These are phyloP conservation scores for Cytospora mali DNA, from an alignment of 2,329 filamentous ascomycete genomes.

Conservation along the genomic window DNA sequence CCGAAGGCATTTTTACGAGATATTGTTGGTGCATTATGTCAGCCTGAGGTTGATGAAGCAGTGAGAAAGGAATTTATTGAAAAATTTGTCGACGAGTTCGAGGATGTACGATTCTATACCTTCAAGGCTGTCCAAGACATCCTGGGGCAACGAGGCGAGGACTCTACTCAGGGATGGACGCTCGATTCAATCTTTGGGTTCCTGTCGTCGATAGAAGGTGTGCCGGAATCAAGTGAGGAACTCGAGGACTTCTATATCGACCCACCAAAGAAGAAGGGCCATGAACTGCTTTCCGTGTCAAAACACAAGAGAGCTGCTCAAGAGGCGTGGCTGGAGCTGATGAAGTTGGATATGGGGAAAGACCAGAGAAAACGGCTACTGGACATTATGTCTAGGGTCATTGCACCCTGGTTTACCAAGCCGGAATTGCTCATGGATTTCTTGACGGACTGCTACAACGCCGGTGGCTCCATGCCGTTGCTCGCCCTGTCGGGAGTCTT, in stretches of 20 bases:
- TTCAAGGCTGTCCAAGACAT: slow-evolving; percentile 63
- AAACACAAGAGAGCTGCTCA: slow-evolving; percentile 81
- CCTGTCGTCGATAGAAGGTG: slow-evolving; percentile 67
- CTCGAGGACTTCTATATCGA: slow-evolving; percentile 68
- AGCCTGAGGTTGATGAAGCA: slow-evolving; percentile 58
- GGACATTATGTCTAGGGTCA: slow-evolving; percentile 71
- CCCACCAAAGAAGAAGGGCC: slow-evolving; percentile 65
- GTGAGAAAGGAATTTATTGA: slow-evolving; percentile 74
- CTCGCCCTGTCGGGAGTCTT: slow-evolving; percentile 91
- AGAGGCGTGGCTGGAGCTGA: slow-evolving; percentile 81
- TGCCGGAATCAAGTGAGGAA: slow-evolving; percentile 68
- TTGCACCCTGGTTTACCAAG: slow-evolving; percentile 87
- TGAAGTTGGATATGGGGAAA: slow-evolving; percentile 67
- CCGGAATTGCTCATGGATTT: slow-evolving; percentile 95
- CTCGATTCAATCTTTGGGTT: slow-evolving; percentile 64
- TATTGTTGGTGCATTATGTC: slow-evolving; percentile 65
- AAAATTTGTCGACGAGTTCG: slow-evolving; percentile 77
- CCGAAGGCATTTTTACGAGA: slow-evolving; percentile 66
- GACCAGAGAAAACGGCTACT: slow-evolving; percentile 80
- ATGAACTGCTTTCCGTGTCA: slow-evolving; percentile 64
- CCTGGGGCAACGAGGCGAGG: slow-evolving; percentile 32
- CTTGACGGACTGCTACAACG: slow-evolving; percentile 88
- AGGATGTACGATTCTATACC: slow-evolving; percentile 84
- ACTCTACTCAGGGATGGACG: slow-evolving; percentile 28
- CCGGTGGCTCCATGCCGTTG: slow-evolving; percentile 83